Conservation (phyloP, 208 protist genomes). For the Jaenimonas drosophilae region DNA sequence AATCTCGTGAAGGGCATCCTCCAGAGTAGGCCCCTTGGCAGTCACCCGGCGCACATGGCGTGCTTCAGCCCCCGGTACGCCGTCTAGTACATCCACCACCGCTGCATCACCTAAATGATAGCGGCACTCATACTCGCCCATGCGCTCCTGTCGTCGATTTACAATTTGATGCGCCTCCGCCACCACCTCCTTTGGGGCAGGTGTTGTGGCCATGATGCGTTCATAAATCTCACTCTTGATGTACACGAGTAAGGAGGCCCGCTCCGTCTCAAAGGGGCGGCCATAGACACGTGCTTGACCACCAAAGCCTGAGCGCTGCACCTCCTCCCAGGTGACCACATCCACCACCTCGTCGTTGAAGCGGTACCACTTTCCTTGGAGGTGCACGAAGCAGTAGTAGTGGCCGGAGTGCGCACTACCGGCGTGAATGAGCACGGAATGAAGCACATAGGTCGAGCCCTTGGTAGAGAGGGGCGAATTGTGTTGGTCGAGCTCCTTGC, state of each 20-base stretch:
- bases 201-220: conserved; percentile 16
- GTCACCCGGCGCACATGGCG: conserved; percentile 4
- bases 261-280: conserved; percentile 43
- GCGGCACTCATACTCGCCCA: conserved; percentile 9
- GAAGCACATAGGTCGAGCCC: conserved; percentile 56
- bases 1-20: conserved; percentile 13
- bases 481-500: conserved; percentile 5
- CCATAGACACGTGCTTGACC: conserved; percentile 13
- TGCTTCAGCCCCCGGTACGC: conserved; percentile 9
- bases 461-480: conserved; percentile 1
- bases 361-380: conserved; percentile 48
- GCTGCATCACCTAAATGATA: conserved; percentile 25
- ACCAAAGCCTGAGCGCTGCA: conserved; percentile 48
- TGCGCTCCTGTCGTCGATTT: conserved; percentile 11
- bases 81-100: conserved; percentile 36
- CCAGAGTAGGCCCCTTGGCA: conserved; percentile 5
- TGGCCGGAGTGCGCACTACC: conserved; percentile 73
- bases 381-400: conserved; percentile 80
- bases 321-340: conserved; percentile 23
- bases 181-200: conserved; percentile 17
- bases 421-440: conserved; percentile 75
- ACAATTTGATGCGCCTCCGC: conserved; percentile 23
- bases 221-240: conserved; percentile 34
- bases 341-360: conserved; percentile 77
- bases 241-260: conserved; percentile 62